Evolutionary conservation across 2,329 filamentous ascomycete species (phyloP).

Genomic region (Lizonia empirigonia): DNA sequence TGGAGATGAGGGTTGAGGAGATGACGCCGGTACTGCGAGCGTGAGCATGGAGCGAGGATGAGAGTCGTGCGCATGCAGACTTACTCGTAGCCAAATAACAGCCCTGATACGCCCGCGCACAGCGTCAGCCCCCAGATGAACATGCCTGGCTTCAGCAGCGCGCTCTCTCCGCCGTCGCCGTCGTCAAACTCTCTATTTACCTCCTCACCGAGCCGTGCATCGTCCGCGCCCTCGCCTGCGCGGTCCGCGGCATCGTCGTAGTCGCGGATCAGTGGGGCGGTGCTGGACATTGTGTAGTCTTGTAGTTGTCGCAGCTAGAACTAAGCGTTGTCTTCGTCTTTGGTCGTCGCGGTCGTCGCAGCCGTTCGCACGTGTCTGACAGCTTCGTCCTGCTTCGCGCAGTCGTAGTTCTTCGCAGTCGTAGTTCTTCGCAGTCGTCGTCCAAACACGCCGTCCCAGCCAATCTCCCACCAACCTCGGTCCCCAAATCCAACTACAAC

Average conservation of each 20-base stretch:
- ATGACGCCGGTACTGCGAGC: conserved; percentile 62
- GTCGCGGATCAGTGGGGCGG: too few relatives aligned
- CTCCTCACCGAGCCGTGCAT: neutral
- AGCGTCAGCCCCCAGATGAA: conserved; percentile 64
- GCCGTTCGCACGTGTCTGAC: too few relatives aligned
- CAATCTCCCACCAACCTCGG: too few relatives aligned
- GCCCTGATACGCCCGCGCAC: conserved; percentile 62
- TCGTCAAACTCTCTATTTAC: neutral
- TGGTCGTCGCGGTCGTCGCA: too few relatives aligned
- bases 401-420: neutral
- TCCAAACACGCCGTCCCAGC: too few relatives aligned
- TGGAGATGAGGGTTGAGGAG: conserved; percentile 63
- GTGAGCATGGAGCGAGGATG: neutral
- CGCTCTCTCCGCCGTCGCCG: conserved; percentile 34
- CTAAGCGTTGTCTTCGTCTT: too few relatives aligned
- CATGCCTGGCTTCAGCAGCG: conserved; percentile 31
- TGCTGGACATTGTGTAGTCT: too few relatives aligned
- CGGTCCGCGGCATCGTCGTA: too few relatives aligned
- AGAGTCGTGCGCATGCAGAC: conserved; percentile 1
- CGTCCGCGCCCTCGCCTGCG: conserved; percentile 21
- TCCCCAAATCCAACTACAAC: too few relatives aligned
- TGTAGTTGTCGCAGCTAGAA: too few relatives aligned
- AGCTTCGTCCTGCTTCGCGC: too few relatives aligned
- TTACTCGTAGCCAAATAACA: conserved; percentile 68
- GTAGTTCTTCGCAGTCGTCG: too few relatives aligned